A percentile compares a stretch with the other conserved stretches of the same genome.
Conservation (phyloP, 2,329 filamentous ascomycete species). For the Xylaria sp. region DNA sequence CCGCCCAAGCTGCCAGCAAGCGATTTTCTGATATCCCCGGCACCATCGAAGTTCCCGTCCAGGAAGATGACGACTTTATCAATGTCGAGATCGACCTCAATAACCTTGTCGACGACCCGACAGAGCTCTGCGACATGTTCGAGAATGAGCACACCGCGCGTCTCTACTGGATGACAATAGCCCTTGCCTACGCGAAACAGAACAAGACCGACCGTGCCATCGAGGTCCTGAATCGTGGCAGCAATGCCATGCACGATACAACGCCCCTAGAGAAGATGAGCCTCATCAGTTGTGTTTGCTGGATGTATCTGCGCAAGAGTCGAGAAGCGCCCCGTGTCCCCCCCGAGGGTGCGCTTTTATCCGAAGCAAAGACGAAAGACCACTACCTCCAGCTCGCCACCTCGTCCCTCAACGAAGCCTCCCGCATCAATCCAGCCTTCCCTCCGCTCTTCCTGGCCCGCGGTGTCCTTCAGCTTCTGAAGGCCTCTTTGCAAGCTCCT, state of each 20-base stretch:
- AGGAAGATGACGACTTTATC: conserved; percentile 73
- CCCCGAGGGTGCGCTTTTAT: conserved; percentile 70
- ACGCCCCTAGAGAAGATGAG: conserved; percentile 85
- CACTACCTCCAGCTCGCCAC: conserved; percentile 93
- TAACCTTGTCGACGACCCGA: conserved; percentile 91
- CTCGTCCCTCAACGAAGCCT: conserved; percentile 92
- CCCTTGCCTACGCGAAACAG: conserved; percentile 95
- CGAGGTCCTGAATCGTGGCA: conserved; percentile 78
- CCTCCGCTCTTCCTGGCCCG: conserved; percentile 91
- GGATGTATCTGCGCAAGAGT: conserved; percentile 91
- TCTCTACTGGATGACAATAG: conserved; percentile 98
- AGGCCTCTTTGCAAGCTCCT: conserved; percentile 83
- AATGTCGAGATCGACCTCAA: conserved; percentile 93
- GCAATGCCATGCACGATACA: conserved; percentile 75
- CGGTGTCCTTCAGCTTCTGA: conserved; percentile 87
- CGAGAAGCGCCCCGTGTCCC: conserved; percentile 76
- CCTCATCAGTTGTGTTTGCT: conserved; percentile 85
- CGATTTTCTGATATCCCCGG: conserved; percentile 74
- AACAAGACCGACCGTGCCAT: conserved; percentile 88
- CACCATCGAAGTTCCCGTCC: conserved; percentile 74
- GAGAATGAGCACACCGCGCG: conserved; percentile 94
- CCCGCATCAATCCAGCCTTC: conserved; percentile 90
- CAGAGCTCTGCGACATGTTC: conserved; percentile 91
- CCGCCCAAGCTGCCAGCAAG: conserved; percentile 57
- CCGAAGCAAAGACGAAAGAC: conserved; percentile 90